Base-by-base conservation (phyloP, 2,329 filamentous ascomycete species). In the Annulohypoxylon truncatum region DNA sequence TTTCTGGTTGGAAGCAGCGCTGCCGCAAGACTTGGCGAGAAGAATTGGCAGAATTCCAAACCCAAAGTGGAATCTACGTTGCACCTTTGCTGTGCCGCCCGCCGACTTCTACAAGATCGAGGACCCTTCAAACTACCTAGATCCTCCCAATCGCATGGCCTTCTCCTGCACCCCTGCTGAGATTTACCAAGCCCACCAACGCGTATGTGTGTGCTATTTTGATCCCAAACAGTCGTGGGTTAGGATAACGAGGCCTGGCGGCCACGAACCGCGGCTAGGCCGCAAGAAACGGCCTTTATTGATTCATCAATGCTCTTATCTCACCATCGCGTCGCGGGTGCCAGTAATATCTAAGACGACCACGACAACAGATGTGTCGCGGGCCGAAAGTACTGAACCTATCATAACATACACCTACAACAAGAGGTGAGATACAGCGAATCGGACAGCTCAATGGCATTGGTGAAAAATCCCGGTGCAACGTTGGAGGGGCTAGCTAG, bases 71-170 rank as follows among this genome's bases (percentile, higher is more conserved):
- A 67, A 68, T 66, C 46, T 53, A 61, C 57, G 63, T 71, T 68
- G 60, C 63, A 61, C 60, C 54, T 55, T 55, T 64, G 66, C 70
- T 71, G 70, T 72, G 68, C 70, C 70, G 68, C 68, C 56, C 66
- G 62, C 50, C 56, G 48, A 68, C 68, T 69, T 72, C 66, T 67
- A 68, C 67, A 63, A 71, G 67, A 71, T 71, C 69, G 64, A 52
- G 61, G 53, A 54, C 67, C 69, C 60, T 71, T 68, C 65, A 52
- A 64, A 53, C 67, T 66, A 64, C 61, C 40, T 59, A 71, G 69
- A 71, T 71, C 67, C 69, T 61, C 61, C 67, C 67, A 71, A 70
- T 70, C 67, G 69, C 60, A 59, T 47, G 24, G 59, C 64, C 31
- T n/a, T 70, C 47, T 59, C 40, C 61, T 64, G 35, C 63, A 67